Evolutionary conservation across 495 filamentous ascomycete genomes (phyloP).

Genomic region (Penicillium angulare): DNA sequence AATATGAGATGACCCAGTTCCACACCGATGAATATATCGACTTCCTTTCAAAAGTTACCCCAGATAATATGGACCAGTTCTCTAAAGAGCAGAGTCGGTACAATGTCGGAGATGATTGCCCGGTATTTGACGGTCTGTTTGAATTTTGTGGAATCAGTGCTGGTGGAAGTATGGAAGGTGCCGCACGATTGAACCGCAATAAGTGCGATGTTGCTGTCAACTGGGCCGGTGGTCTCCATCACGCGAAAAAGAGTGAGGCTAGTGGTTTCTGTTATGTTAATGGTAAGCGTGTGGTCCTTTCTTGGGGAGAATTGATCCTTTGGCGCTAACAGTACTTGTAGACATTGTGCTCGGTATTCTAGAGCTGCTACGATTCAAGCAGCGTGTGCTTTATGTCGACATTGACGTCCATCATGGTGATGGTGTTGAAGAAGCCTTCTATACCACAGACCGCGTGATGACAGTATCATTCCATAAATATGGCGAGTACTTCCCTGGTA

Average conservation of each 20-base stretch:
- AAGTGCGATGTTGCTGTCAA: slow-evolving; percentile 98
- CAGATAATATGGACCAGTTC: slow-evolving; percentile 96
- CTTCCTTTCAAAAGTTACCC: slow-evolving; percentile 92
- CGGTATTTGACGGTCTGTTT: slow-evolving; percentile 95
- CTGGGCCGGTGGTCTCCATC: slow-evolving; percentile 96
- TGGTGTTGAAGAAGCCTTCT: slow-evolving; percentile 97
- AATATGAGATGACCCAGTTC: slow-evolving; percentile 98
- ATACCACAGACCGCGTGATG: slow-evolving; percentile 97
- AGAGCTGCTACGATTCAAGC: slow-evolving; percentile 89
- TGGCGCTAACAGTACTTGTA: slow-evolving; percentile 28
- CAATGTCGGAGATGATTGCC: slow-evolving; percentile 97
- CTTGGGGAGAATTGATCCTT: neutral
- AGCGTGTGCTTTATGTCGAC: slow-evolving; percentile 94
- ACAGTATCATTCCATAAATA: slow-evolving; percentile 98
- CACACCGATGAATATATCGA: slow-evolving; percentile 99
- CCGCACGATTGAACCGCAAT: slow-evolving; percentile 82
- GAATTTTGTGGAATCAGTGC: slow-evolving; percentile 98
- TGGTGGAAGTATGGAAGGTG: slow-evolving; percentile 96
- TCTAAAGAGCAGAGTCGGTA: slow-evolving; percentile 92
- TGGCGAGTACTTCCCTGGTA: slow-evolving; percentile 98
- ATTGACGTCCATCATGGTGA: slow-evolving; percentile 99
- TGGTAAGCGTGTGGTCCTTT: slow-evolving; percentile 51
- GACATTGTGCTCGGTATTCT: slow-evolving; percentile 97
- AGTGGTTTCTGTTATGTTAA: slow-evolving; percentile 99
- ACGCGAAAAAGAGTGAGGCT: slow-evolving; percentile 96